Base-by-base conservation (phyloP, 2,329 filamentous ascomycete species). In the Phyllosticta paracitricarpa region DNA sequence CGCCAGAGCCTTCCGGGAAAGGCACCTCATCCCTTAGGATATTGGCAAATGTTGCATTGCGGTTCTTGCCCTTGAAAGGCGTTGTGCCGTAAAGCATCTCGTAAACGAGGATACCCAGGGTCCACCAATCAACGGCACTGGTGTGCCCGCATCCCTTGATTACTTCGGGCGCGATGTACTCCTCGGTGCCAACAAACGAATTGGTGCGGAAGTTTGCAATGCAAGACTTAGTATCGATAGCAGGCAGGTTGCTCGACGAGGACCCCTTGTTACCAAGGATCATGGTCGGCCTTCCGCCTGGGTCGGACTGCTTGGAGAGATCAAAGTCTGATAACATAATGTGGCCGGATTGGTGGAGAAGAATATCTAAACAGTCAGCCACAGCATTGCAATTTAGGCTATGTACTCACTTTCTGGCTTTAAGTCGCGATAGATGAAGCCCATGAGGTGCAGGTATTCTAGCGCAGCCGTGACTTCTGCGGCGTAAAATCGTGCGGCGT, bases 311-410 rank as follows among this genome's bases (percentile, higher is more conserved):
- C 76, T 99, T 99, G 9, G 92, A 97, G 64, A 99, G 78, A 76
- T 99, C 94, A 76, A 99, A 99, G 78, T 99, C 94, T 64, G 94
- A 97, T 73, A 99, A 83, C 94, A 99, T 99, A 69, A 99, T 99
- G 75, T 99, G 94, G 17, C 94, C 94, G n/a, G 94, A 97, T 75
- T 99, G 94, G 74, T 99, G 94, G 24, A 99, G 85, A 14, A 99
- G 82, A 66, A 99, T 99, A 69, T 99, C 92, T 97, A 67, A 6
- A 4, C 25, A 25, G 67, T 81, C 70, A 82, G 78, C 60, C 68
- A 12, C 17, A 25, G n/a, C 14, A 35, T 62, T 40, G 56, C 40
- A n/a, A 12, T 40, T 35, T 51, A 35, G 33, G 22, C 55, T 51
- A 25, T n/a, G 30, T 63, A 82, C 89, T 68, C 81, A 96, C 92